phyloP scores from a whole-genome alignment of 1,139 yeast genomes.

The Nadsonia starkeyi-henricii region DNA sequence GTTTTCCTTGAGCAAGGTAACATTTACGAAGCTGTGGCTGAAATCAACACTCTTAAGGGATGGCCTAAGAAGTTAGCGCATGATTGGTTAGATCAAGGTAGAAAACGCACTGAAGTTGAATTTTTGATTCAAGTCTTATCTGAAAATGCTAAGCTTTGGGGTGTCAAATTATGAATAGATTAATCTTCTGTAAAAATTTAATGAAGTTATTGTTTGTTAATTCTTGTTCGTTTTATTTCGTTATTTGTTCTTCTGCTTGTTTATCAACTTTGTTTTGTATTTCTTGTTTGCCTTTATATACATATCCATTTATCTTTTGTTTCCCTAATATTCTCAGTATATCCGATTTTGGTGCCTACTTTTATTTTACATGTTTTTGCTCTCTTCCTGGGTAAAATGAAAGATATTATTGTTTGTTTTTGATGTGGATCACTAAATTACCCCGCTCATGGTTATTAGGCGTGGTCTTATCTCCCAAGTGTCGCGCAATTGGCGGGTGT shows the following conservation, averaged over 20 bases:
- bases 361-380: too few species aligned
- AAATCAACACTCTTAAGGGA: constrained; percentile 79
- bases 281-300: constrained; percentile 2
- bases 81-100: constrained; percentile 83
- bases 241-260: constrained; percentile 5
- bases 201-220: constrained; percentile 3
- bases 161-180: constrained; percentile 4
- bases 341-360: too few species aligned
- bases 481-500: too few species aligned
- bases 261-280: not conserved
- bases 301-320: not conserved
- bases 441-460: too few species aligned
- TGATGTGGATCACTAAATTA: too few species aligned
- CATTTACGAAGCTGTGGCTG: constrained; percentile 81
- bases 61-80: constrained; percentile 84
- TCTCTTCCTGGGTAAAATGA: too few species aligned
- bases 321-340: too few species aligned
- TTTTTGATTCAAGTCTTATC: constrained; percentile 55
- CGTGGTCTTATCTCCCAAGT: too few species aligned
- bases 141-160: constrained; percentile 30
- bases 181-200: not conserved
- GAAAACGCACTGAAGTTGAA: constrained; percentile 80
- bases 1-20: constrained; percentile 62
- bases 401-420: too few species aligned
- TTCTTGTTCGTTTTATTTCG: constrained; percentile 2